phyloP scores from a whole-genome alignment of 2,329 filamentous ascomycete genomes.

The Penicillium griseofulvum region DNA sequence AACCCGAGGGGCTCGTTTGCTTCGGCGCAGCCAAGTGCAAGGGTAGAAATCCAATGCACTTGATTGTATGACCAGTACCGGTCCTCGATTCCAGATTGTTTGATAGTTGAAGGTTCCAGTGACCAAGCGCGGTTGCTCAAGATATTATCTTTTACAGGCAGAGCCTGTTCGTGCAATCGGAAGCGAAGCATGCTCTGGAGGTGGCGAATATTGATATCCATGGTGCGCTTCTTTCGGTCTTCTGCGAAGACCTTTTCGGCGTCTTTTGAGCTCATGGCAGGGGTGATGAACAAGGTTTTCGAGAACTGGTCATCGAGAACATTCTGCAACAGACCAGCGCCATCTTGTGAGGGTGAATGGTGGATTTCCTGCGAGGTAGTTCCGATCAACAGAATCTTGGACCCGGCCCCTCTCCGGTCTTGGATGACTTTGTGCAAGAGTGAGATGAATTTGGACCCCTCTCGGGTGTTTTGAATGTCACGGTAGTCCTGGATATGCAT shows the following conservation, averaged over 20 bases:
- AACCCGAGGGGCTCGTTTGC: conserved; percentile 42
- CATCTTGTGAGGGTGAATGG: conserved; percentile 43
- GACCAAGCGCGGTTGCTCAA: conserved; percentile 32
- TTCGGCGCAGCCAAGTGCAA: conserved; percentile 51
- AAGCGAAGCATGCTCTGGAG: conserved; percentile 60
- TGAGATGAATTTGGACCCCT: conserved; percentile 67
- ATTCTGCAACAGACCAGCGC: conserved; percentile 48
- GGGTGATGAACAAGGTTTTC: conserved; percentile 55
- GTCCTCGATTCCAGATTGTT: conserved; percentile 46
- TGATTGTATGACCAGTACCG: conserved; percentile 59
- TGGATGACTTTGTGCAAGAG: conserved; percentile 71
- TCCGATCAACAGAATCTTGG: conserved; percentile 75
- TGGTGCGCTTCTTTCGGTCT: conserved; percentile 50
- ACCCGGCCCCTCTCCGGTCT: conserved; percentile 67
- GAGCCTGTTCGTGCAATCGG: conserved; percentile 34
- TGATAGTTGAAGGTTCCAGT: conserved; percentile 26
- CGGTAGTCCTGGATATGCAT: conserved; percentile 78
- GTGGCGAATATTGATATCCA: conserved; percentile 63
- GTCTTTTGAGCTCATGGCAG: conserved; percentile 41
- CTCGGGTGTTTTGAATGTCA: conserved; percentile 67
- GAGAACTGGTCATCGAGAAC: conserved; percentile 48
- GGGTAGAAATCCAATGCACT: conserved; percentile 59
- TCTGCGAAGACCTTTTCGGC: conserved; percentile 45
- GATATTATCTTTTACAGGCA: conserved; percentile 34
- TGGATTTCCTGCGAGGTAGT: conserved; percentile 59